Base-by-base conservation (phyloP, 2,329 filamentous ascomycete species). In the Aspergillus latus region DNA sequence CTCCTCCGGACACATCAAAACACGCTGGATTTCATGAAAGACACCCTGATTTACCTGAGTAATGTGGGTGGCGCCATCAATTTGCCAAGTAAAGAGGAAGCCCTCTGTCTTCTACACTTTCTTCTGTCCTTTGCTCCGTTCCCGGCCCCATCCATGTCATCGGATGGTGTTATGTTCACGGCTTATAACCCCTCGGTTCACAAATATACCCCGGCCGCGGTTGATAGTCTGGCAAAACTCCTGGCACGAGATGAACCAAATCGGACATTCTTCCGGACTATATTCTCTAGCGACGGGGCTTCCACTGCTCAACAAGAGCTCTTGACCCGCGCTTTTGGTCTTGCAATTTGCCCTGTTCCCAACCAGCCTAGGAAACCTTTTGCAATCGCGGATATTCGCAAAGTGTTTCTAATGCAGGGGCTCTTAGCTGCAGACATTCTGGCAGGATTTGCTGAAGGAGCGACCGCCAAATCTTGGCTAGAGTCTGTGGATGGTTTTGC, bases 1-100 rank as follows among this genome's bases (percentile, higher is more conserved):
- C 82, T 97, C 30, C 77, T 97, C 43, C 86, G 91, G 39, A 90
- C 87, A 3, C 84, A 94, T 62, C 81, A 84, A 67, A 96, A 97
- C 73, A 94, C 89, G 0, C 79, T 97, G 62, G 94, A 99, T 73
- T 93, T 97, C 66, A 96, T 97, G 90, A 99, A 99, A 75, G 94
- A 99, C 72, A 80, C 92, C 30, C 85, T 97, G 56, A 88, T 91
- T 13, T 86, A 96, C 63, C 80, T 99, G 53, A 97, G 93, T 55
- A 97, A 99, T 72, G 85, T 95, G 47, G 87, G 92, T 6, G 85
- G 89, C 45, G 84, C 85, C 8, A 83, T 97, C 51, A 88, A 93
- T 68, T 80, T 99, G 39, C 88, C 92, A 1, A 88, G 88, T 16
- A 87, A 89, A 60, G 92, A 97, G 68, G 92, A 97, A 69, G 92